A percentile compares a stretch with the other conserved stretches of the same genome.
Conservation (phyloP, 441 rosid genomes). For the Euphorbia schlechtendalii region DNA sequence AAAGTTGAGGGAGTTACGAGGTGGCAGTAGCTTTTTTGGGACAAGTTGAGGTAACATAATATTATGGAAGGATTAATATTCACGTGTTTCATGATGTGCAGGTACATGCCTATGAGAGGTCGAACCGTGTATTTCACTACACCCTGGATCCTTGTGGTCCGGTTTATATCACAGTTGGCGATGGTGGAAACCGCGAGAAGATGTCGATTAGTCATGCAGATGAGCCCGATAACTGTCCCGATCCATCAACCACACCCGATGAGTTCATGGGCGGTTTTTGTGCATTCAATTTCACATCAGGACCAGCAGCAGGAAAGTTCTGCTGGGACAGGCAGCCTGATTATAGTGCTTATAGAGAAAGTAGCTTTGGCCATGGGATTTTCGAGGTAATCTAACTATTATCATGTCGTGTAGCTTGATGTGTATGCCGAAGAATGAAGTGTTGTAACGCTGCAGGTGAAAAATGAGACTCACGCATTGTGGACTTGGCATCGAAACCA, state of each 20-base stretch:
- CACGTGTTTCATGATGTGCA: constrained; percentile 18
- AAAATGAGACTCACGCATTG: constrained; percentile 74
- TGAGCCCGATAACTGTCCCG: constrained; percentile 75
- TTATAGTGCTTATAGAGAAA: constrained; percentile 80
- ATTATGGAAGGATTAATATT: not conserved
- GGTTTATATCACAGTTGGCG: constrained; percentile 60
- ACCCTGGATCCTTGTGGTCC: constrained; percentile 76
- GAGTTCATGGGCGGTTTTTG: constrained; percentile 43
- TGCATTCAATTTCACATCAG: constrained; percentile 61
- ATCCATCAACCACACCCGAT: constrained; percentile 40
- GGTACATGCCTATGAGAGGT: constrained; percentile 93
- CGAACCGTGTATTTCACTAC: constrained; percentile 78
- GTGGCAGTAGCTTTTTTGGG: too few relatives aligned
- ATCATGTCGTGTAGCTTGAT: not conserved
- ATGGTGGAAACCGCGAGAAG: constrained; percentile 65
- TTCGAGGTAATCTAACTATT: too few relatives aligned
- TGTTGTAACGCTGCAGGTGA: constrained; percentile 38
- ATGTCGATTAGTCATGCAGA: constrained; percentile 60
- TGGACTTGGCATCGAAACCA: constrained; percentile 89
- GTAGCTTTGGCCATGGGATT: constrained; percentile 84
- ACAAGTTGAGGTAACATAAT: too few relatives aligned
- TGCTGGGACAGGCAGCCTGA: constrained; percentile 77
- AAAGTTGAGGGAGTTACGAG: too few relatives aligned
- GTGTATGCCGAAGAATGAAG: not conserved
- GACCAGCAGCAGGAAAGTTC: constrained; percentile 49